phyloP scores from a whole-genome alignment of 2,329 filamentous ascomycete genomes.

The Aquanectria penicillioides region DNA sequence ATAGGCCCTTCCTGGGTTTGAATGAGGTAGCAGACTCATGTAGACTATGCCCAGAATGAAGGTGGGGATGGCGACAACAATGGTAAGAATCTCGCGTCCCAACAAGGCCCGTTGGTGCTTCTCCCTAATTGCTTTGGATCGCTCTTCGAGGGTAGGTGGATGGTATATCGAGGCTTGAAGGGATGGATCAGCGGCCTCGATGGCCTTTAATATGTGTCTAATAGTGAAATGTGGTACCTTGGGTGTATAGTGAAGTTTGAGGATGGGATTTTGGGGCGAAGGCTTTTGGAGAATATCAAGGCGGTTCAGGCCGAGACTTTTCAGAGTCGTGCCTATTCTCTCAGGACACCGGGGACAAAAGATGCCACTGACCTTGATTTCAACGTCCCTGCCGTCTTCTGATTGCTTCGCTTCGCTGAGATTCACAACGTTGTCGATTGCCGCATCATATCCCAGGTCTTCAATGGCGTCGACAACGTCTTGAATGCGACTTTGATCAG shows the following conservation, averaged over 20 bases:
- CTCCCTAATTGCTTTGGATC: conserved; percentile 76
- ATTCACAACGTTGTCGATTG: conserved; percentile 61
- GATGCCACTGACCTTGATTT: conserved; percentile 76
- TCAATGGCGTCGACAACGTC: conserved; percentile 61
- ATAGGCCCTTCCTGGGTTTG: conserved; percentile 68
- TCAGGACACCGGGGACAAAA: conserved; percentile 78
- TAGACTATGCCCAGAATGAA: conserved; percentile 90
- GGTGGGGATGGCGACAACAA: conserved; percentile 79
- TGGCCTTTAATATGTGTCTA: conserved; percentile 75
- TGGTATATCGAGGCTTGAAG: conserved; percentile 79
- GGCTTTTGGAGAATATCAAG: conserved; percentile 65
- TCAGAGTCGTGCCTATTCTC: conserved; percentile 64
- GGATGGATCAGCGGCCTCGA: conserved; percentile 71
- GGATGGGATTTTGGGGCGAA: conserved; percentile 70
- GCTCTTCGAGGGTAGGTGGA: conserved; percentile 84
- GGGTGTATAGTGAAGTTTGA: conserved; percentile 78
- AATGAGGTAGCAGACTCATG: conserved; percentile 79
- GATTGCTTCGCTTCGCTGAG: conserved; percentile 54
- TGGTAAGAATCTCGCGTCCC: conserved; percentile 74
- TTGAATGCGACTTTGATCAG: conserved; percentile 43
- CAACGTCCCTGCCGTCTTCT: conserved; percentile 62
- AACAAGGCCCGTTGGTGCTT: conserved; percentile 76
- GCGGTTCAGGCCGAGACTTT: conserved; percentile 58
- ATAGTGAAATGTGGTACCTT: conserved; percentile 76
- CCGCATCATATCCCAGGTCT: conserved; percentile 73